Evolutionary conservation across 208 protist species (phyloP).

Genomic region (Crithidia mellificae): DNA sequence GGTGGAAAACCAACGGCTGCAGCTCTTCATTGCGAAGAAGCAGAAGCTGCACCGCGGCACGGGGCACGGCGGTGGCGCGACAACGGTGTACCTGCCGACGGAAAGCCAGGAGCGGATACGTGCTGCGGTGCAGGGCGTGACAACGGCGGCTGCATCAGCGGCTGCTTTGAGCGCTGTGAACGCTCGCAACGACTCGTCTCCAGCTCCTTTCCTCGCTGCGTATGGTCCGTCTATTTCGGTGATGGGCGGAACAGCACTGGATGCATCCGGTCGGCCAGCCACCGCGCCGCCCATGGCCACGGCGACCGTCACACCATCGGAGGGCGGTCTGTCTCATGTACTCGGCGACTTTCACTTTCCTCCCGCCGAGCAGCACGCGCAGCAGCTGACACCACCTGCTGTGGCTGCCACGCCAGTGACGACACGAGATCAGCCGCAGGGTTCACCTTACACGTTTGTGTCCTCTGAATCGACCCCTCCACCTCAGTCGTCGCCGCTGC

Average conservation of each 20-base stretch:
- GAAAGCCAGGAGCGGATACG: conserved; percentile 8
- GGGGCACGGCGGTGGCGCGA: neutral
- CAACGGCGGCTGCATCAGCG: neutral
- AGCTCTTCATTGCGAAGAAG: conserved; percentile 43
- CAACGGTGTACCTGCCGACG: neutral
- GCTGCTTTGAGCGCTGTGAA: neutral
- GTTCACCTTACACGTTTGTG: conserved; percentile 6
- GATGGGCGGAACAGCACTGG: neutral
- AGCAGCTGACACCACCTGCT: neutral
- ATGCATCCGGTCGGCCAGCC: neutral
- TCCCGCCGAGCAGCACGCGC: neutral
- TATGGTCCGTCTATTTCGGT: neutral
- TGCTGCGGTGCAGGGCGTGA: conserved; percentile 15
- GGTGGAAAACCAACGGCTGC: conserved; percentile 74
- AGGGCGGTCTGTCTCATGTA: neutral
- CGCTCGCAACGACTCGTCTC: neutral
- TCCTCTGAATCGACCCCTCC: conserved; percentile 7
- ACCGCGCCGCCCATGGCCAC: conserved; percentile 1
- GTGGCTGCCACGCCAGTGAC: neutral
- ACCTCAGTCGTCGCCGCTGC: neutral
- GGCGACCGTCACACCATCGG: neutral
- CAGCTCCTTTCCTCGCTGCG: neutral
- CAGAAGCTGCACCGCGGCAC: conserved; percentile 14
- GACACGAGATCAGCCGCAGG: neutral
- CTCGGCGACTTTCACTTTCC: neutral